Conservation (phyloP, 495 filamentous ascomycete genomes). For the Parmelia sp. region DNA sequence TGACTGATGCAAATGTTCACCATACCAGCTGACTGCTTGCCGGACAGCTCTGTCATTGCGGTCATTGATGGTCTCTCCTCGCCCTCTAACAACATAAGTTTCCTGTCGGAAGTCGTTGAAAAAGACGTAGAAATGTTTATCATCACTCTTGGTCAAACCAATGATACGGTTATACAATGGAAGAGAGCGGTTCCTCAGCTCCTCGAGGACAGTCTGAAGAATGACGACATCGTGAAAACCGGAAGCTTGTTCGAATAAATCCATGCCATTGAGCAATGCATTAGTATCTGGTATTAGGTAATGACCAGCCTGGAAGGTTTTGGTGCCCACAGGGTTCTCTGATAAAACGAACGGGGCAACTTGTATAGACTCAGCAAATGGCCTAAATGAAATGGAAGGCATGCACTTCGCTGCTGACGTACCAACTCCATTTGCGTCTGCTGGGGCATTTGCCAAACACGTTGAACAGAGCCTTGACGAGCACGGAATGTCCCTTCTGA, state of each 20-base stretch:
- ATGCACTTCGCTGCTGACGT: constrained; percentile 23
- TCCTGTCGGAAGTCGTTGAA: constrained; percentile 97
- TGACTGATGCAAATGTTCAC: constrained; percentile 62
- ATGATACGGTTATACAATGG: constrained; percentile 93
- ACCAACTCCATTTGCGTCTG: constrained; percentile 73
- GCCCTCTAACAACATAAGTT: constrained; percentile 70
- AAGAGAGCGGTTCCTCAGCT: constrained; percentile 85
- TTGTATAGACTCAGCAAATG: constrained; percentile 30
- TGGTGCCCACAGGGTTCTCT: constrained; percentile 75
- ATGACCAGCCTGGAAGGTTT: constrained; percentile 74
- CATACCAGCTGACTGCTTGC: constrained; percentile 82
- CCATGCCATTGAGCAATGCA: constrained; percentile 90
- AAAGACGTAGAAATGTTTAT: constrained; percentile 96
- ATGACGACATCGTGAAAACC: constrained; percentile 95
- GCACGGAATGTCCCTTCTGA: constrained; percentile 94
- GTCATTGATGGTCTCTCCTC: constrained; percentile 88
- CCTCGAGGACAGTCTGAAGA: constrained; percentile 91
- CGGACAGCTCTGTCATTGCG: constrained; percentile 90
- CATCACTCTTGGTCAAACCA: constrained; percentile 81
- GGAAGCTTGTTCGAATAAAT: constrained; percentile 84
- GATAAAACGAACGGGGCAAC: constrained; percentile 81
- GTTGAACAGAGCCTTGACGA: constrained; percentile 79
- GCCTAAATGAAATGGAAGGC: not conserved
- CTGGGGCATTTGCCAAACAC: constrained; percentile 64
- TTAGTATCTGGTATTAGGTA: constrained; percentile 97